A percentile compares a stretch with the other conserved stretches of the same genome.
phyloP scores from a whole-genome alignment of 495 filamentous ascomycete species.

The Penicillium silybi region DNA sequence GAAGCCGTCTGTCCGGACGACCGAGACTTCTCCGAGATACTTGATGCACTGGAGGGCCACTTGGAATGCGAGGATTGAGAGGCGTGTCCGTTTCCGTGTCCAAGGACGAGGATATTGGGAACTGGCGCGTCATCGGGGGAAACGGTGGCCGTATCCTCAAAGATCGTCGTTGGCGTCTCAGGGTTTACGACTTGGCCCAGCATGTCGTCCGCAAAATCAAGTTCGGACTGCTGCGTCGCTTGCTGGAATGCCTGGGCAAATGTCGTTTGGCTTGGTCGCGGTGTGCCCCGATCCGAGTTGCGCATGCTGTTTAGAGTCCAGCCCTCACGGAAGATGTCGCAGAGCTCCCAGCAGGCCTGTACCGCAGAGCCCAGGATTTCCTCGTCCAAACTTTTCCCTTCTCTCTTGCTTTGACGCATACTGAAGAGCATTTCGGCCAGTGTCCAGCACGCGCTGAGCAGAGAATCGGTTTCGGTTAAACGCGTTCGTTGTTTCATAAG shows the following conservation, averaged over 20 bases:
- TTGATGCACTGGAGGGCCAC: constrained; percentile 74
- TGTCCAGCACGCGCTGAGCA: constrained; percentile 84
- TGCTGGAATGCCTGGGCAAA: constrained; percentile 56
- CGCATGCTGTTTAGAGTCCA: constrained; percentile 87
- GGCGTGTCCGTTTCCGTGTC: constrained; percentile 41
- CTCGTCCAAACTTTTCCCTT: constrained; percentile 70
- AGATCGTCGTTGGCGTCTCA: constrained; percentile 89
- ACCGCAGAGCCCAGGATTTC: constrained; percentile 82
- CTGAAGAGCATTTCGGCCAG: constrained; percentile 93
- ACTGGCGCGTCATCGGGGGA: constrained; percentile 73
- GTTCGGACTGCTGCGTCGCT: constrained; percentile 33
- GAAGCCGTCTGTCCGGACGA: constrained; percentile 63
- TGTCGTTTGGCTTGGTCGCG: constrained; percentile 71
- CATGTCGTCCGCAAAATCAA: constrained; percentile 29
- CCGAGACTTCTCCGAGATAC: constrained; percentile 67
- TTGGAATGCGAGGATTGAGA: constrained; percentile 37
- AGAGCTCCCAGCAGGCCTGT: constrained; percentile 92
- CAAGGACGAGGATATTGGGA: constrained; percentile 83
- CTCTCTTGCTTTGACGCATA: constrained; percentile 75
- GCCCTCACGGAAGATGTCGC: constrained; percentile 88
- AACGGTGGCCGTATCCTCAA: constrained; percentile 74
- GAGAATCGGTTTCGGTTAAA: constrained; percentile 70
- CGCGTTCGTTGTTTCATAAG: constrained; percentile 88
- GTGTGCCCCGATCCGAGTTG: constrained; percentile 81
- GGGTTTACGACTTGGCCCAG: constrained; percentile 49